A percentile compares a stretch with the other conserved stretches of the same genome.
These are phyloP conservation scores for Boletus reticulatus DNA, from an alignment of 768 basidiomycete genomes.

Conservation along the genomic window DNA sequence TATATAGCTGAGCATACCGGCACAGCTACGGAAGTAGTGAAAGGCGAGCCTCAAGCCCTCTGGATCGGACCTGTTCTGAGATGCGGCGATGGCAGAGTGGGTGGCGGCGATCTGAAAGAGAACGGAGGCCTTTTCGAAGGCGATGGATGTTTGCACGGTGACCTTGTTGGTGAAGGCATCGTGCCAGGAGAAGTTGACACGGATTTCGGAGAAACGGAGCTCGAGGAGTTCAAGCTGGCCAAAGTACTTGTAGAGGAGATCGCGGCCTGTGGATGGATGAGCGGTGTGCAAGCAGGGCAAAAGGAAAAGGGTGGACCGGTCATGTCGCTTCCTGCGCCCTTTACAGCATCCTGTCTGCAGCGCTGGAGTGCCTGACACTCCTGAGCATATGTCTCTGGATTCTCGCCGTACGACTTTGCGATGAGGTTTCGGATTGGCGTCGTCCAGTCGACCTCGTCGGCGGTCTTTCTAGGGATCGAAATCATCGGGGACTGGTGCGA, in stretches of 20 bases:
- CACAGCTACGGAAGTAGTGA: slow-evolving; percentile 83
- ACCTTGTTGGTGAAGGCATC: slow-evolving; percentile 96
- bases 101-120: slow-evolving; percentile 96
- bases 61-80: slow-evolving; percentile 83
- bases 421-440: slow-evolving; percentile 82
- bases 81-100: slow-evolving; percentile 86
- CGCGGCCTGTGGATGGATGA: slow-evolving; percentile 55
- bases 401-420: slow-evolving; percentile 90
- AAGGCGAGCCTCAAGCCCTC: slow-evolving; percentile 94
- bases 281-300: not conserved
- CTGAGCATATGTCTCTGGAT: slow-evolving; percentile 80
- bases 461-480: slow-evolving; percentile 90
- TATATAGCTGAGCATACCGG: slow-evolving; percentile 98
- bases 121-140: slow-evolving; percentile 96
- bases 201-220: slow-evolving; percentile 93
- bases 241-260: slow-evolving; percentile 98
- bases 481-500: slow-evolving; percentile 85
- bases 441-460: slow-evolving; percentile 97
- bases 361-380: slow-evolving; percentile 86
- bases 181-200: slow-evolving; percentile 94
- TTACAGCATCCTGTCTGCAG: slow-evolving; percentile 93
- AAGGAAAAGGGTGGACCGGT: slow-evolving; percentile 58
- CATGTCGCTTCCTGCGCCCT: slow-evolving; percentile 92
- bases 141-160: slow-evolving; percentile 93
- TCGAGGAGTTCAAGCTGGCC: slow-evolving; percentile 97